Percentiles rank a stretch among this genome's conserved stretches.
Evolutionary conservation across 2,329 filamentous ascomycete genomes (phyloP).

Genomic region (Tympanopsis confertula): DNA sequence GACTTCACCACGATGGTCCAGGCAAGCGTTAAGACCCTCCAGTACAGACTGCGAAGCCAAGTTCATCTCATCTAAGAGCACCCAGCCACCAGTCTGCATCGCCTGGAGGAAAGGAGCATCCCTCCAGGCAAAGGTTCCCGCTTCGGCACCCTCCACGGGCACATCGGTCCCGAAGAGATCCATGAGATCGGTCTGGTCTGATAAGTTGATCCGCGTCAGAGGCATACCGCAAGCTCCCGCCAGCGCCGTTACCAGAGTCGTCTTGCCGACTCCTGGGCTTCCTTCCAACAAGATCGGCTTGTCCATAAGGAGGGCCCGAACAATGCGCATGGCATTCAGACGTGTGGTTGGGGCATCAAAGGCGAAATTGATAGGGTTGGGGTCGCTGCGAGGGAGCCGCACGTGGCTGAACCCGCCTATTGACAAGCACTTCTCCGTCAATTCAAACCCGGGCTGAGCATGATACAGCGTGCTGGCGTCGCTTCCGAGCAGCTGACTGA

Average conservation of each 20-base stretch:
- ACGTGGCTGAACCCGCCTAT: constrained; percentile 68
- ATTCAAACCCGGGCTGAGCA: constrained; percentile 43
- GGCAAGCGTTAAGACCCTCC: constrained; percentile 88
- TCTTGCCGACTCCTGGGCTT: constrained; percentile 96
- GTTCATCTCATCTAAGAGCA: constrained; percentile 97
- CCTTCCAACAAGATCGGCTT: constrained; percentile 93
- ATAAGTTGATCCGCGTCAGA: constrained; percentile 88
- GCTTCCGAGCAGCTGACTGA: constrained; percentile 52
- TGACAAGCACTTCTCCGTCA: constrained; percentile 40
- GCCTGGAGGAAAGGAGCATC: constrained; percentile 91
- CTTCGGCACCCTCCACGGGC: constrained; percentile 77
- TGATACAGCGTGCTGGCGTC: constrained; percentile 61
- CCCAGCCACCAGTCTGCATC: constrained; percentile 96
- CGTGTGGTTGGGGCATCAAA: constrained; percentile 84
- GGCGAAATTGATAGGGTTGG: constrained; percentile 42
- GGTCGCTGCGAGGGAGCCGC: constrained; percentile 32
- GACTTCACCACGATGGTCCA: constrained; percentile 91
- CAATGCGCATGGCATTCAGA: constrained; percentile 79
- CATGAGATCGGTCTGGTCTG: constrained; percentile 95
- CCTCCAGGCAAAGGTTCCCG: constrained; percentile 86
- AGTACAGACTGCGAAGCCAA: constrained; percentile 91
- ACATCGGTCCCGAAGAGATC: constrained; percentile 95
- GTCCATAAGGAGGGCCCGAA: constrained; percentile 73
- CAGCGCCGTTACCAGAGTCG: constrained; percentile 77
- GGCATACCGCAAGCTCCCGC: constrained; percentile 69